Evolutionary conservation across 139 green algal genomes (phyloP), one percentile per base, ranked within the genome.

Genomic region (Haematococcus sp.): DNA sequence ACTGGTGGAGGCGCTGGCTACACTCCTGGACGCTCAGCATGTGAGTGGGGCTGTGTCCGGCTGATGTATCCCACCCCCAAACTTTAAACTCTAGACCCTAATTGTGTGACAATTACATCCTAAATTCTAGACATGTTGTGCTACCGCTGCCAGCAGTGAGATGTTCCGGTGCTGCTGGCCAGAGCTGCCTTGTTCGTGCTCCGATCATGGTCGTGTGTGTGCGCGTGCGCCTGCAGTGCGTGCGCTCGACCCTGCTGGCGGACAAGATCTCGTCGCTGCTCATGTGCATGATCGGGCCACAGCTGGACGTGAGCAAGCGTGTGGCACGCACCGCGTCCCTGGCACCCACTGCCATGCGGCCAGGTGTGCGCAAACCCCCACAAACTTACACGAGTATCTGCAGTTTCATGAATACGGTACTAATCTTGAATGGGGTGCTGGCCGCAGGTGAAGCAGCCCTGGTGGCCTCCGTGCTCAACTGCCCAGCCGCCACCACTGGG

Each of bases 391-490:
- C n/a, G n/a, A n/a, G n/a, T n/a, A n/a, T n/a, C n/a, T n/a, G n/a
- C n/a, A n/a, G n/a, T n/a, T n/a, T n/a, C n/a, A n/a, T n/a, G n/a
- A n/a, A n/a, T n/a, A n/a, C n/a, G n/a, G n/a, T n/a, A n/a, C n/a
- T n/a, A n/a, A n/a, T n/a, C n/a, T n/a, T n/a, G n/a, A n/a, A n/a
- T 49, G 40, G 7, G 7, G 7, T 49, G 40, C 7, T 81, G 49
- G 40, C 15, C 54, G 63, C 85, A 64, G 89, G 86, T 1, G 88
- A 94, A 73, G 54, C 72, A 3, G 84, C 88, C 2, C 77, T 94
- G n/a, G 86, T 94, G 35, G 86, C 85, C 0, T 82, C 83, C 2
- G 88, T 94, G 70, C 77, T 94, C 58, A 83, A 83, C 61, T 87
- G 85, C 1, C 75, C 78, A 4, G 78, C 71, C 0, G 70, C 70